Conservation (phyloP, 2,329 filamentous ascomycete species). For the Zopfia rhizophila region DNA sequence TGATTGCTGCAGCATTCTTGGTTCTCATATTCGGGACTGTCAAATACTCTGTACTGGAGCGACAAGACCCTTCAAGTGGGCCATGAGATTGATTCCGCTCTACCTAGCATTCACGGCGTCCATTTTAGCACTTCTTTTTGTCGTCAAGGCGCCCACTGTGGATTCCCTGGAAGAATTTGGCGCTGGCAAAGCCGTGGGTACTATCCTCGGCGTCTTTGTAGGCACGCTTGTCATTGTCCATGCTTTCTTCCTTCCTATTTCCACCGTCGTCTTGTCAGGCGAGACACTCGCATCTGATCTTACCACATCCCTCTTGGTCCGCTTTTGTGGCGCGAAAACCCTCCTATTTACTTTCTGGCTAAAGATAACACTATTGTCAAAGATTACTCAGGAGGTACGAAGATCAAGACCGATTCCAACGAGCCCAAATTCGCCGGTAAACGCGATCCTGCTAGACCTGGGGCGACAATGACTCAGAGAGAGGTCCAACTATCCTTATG, state of each 20-base stretch:
- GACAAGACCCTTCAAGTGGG: constrained; percentile 60
- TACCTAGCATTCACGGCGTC: constrained; percentile 60
- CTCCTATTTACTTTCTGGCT: constrained; percentile 50
- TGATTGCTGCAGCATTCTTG: constrained; percentile 58
- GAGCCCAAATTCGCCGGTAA: too few species aligned
- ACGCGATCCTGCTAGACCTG: too few species aligned
- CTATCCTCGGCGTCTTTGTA: constrained; percentile 17
- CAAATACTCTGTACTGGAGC: constrained; percentile 60
- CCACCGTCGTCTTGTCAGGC: constrained; percentile 19
- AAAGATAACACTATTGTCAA: constrained; percentile 41
- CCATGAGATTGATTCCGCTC: constrained; percentile 57
- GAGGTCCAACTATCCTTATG: too few species aligned
- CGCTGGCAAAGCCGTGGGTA: constrained; percentile 15
- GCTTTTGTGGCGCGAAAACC: constrained; percentile 48
- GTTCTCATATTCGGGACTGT: constrained; percentile 60
- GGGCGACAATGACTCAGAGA: too few species aligned
- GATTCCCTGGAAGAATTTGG: constrained; percentile 24
- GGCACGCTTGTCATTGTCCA: constrained; percentile 19
- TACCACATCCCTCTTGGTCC: constrained; percentile 44
- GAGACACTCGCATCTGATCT: constrained; percentile 23
- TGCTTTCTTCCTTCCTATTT: constrained; percentile 25
- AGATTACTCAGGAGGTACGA: too few species aligned
- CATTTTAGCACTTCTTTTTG: constrained; percentile 66
- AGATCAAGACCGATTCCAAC: too few species aligned
- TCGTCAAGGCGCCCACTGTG: constrained; percentile 55